Evolutionary conservation across 352 stramenopile genomes (phyloP).

Genomic region (Blastocystis sp.): DNA sequence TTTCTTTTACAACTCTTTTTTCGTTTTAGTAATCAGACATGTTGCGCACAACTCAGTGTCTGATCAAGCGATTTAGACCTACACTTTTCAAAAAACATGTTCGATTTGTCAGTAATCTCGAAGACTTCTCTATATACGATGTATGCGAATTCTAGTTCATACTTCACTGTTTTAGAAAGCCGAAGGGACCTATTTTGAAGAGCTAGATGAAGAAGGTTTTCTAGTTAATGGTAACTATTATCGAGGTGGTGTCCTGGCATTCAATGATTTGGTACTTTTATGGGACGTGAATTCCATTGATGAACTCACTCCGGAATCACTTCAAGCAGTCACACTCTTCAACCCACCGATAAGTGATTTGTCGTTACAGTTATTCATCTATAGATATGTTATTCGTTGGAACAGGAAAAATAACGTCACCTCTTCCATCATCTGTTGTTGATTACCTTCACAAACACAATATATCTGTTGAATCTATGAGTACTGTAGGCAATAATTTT

Average conservation of each 20-base stretch:
- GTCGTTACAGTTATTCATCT: not conserved
- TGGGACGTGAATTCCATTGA: slow-evolving; percentile 48
- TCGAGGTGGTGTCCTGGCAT: slow-evolving; percentile 42
- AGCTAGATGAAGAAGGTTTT: slow-evolving; percentile 59
- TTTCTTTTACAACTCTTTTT: not conserved
- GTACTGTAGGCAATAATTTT: not conserved
- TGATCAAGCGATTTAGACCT: not conserved
- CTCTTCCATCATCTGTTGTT: not conserved
- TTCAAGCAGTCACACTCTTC: slow-evolving; percentile 23
- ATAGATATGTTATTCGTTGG: slow-evolving; percentile 56
- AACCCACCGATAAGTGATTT: slow-evolving; percentile 20
- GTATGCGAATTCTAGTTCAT: not conserved
- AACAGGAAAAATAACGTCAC: slow-evolving; percentile 34
- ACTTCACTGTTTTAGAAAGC: slow-evolving; percentile 21
- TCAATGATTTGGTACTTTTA: slow-evolving; percentile 39
- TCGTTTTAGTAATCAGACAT: slow-evolving; percentile 8
- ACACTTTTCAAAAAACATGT: not conserved
- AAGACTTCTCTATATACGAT: slow-evolving; percentile 60
- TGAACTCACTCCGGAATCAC: slow-evolving; percentile 30
- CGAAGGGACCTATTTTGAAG: slow-evolving; percentile 55
- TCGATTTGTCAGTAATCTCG: not conserved
- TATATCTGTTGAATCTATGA: slow-evolving; percentile 53
- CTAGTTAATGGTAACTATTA: slow-evolving; percentile 58
- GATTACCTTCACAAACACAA: slow-evolving; percentile 40
- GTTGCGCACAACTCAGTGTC: not conserved